Evolutionary conservation across 768 basidiomycete genomes (phyloP).

Genomic region (Pholiota conissans): DNA sequence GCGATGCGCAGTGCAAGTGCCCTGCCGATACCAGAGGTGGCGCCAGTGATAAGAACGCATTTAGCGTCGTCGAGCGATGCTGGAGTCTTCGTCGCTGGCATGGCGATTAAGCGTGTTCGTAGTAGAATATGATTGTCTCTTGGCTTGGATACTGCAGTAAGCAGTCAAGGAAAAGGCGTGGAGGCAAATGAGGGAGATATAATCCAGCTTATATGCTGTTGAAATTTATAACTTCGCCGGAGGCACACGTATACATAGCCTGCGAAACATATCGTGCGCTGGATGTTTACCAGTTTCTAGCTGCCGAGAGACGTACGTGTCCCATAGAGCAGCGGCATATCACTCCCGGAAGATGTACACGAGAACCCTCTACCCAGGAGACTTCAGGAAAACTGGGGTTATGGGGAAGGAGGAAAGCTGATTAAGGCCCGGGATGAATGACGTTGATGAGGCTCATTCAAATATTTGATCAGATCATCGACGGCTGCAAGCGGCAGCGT

Average conservation of each 20-base stretch:
- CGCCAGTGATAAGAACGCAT: slow-evolving; percentile 56
- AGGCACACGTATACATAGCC: background rate
- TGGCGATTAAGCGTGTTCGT: background rate
- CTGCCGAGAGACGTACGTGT: too few relatives aligned
- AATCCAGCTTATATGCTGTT: background rate
- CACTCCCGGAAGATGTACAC: background rate
- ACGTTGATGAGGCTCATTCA: too few relatives aligned
- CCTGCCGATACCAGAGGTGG: slow-evolving; percentile 59
- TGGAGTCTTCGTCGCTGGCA: slow-evolving; percentile 10
- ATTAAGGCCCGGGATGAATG: too few relatives aligned
- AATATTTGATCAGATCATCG: too few relatives aligned
- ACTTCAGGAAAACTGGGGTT: background rate
- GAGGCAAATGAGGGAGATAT: background rate
- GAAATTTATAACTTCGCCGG: background rate
- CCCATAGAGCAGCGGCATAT: background rate
- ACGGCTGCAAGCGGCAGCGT: too few relatives aligned
- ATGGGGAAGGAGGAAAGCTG: background rate
- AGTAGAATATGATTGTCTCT: background rate
- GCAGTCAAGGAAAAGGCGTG: background rate
- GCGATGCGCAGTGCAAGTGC: slow-evolving; percentile 52
- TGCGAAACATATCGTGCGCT: too few relatives aligned
- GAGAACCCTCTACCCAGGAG: background rate
- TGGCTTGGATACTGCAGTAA: background rate
- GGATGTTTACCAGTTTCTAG: too few relatives aligned
- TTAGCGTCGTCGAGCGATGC: slow-evolving; percentile 40